These are phyloP conservation scores for Ganoderma multipileum DNA, from an alignment of 1,284 basidiomycete species.

Conservation along the genomic window DNA sequence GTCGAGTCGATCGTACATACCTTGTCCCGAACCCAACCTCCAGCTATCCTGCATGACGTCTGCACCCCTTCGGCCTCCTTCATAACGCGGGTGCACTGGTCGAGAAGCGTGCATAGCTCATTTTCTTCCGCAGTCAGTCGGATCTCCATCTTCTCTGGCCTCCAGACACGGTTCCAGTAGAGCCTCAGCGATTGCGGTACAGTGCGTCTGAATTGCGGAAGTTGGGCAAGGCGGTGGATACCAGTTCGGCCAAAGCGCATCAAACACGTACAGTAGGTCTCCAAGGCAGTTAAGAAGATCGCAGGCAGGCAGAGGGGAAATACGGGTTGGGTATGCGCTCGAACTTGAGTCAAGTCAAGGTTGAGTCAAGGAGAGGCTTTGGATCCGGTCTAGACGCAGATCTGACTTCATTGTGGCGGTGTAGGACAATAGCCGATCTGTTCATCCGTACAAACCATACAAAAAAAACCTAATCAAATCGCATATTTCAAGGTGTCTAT, in stretches of 20 bases:
- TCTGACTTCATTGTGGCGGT: conserved; percentile 22
- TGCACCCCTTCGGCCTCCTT: conserved; percentile 55
- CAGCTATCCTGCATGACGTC: conserved; percentile 87
- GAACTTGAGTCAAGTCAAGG: not conserved
- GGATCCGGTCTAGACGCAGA: not conserved
- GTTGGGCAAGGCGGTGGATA: not conserved
- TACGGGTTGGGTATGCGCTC: not conserved
- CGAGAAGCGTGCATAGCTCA: conserved; percentile 67
- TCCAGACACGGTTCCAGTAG: conserved; percentile 26
- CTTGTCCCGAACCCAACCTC: conserved; percentile 99
- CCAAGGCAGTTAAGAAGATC: not conserved
- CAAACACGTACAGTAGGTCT: not conserved
- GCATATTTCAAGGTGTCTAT: not conserved
- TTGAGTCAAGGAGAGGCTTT: not conserved
- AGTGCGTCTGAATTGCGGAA: not conserved
- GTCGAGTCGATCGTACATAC: conserved; percentile 50
- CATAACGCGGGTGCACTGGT: conserved; percentile 68
- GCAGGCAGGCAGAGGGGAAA: not conserved
- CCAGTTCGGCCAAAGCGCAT: conserved; percentile 15
- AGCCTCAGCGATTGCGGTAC: conserved; percentile 9
- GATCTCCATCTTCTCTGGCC: conserved; percentile 43
- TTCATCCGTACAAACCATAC: not conserved
- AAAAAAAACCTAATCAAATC: not conserved
- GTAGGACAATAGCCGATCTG: not conserved
- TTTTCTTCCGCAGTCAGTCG: conserved; percentile 63